Evolutionary conservation across 1,284 basidiomycete species (phyloP).

Genomic region (Melampsora americana): DNA sequence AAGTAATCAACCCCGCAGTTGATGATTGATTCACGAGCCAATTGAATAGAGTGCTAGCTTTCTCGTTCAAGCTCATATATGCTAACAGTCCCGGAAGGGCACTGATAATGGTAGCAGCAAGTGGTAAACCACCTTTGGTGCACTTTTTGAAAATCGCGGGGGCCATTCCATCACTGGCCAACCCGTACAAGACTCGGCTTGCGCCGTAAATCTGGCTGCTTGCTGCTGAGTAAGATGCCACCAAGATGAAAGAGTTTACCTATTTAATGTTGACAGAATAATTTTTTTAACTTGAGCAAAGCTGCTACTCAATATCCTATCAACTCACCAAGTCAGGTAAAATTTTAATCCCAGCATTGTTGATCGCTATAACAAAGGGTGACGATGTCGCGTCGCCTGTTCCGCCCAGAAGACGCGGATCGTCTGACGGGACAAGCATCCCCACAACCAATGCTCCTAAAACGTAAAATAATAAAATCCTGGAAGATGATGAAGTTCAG

Average conservation of each 20-base stretch:
- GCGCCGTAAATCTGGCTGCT: slow-evolving; percentile 67
- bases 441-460: slow-evolving; percentile 48
- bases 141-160: slow-evolving; percentile 70
- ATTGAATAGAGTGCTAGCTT: slow-evolving; percentile 67
- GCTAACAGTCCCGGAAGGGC: slow-evolving; percentile 60
- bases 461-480: slow-evolving; percentile 49
- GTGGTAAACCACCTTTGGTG: slow-evolving; percentile 70
- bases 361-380: slow-evolving; percentile 54
- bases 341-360: slow-evolving; percentile 52
- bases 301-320: not conserved
- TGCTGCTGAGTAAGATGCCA: slow-evolving; percentile 78
- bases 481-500: slow-evolving; percentile 20
- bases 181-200: slow-evolving; percentile 61
- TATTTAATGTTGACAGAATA: slow-evolving; percentile 67
- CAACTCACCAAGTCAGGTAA: slow-evolving; percentile 52
- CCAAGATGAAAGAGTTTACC: slow-evolving; percentile 65
- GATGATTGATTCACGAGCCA: slow-evolving; percentile 67
- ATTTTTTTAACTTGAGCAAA: slow-evolving; percentile 64
- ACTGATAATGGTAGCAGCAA: slow-evolving; percentile 68
- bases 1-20: slow-evolving; percentile 47
- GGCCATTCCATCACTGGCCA: slow-evolving; percentile 71
- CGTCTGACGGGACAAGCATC: slow-evolving; percentile 48
- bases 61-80: slow-evolving; percentile 65
- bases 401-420: slow-evolving; percentile 46
- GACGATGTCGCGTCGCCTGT: slow-evolving; percentile 47